Base-by-base conservation (phyloP, 352 stramenopile genomes). In the Albugo candida region DNA sequence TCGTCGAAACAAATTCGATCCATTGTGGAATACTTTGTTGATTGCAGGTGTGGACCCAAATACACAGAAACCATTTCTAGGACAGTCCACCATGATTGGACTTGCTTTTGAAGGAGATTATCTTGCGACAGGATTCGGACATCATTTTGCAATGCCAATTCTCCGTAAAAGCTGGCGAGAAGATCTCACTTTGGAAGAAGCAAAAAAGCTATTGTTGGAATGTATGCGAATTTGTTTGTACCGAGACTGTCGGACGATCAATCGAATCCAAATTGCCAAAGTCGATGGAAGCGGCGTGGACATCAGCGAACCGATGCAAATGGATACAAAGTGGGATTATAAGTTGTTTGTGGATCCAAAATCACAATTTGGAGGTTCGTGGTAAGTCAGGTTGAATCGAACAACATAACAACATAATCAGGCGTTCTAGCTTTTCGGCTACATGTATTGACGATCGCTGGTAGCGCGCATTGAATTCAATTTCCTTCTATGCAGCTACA, bases 191-290 rank as follows among this genome's bases (percentile, higher is more conserved):
- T 93, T 98, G 67, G 70, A 70, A 14, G 94, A 98, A 56, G 94
- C 93, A 36, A 69, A 79, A 24, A 70, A 81, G 48, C 62, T 99
- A 47, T 66, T 99, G 41, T 92, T 98, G 61, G 83, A 97, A 63
- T 98, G 92, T 71, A 95, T 98, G 80, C 81, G 91, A 46, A 85
- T 98, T 40, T 91, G 97, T 50, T 98, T 96, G 64, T 98, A 98
- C 77, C 88, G 95, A 56, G 95, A 99, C 70, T 98, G 93, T 78
- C 83, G 95, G 45, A 95, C 93, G 41, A 95, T 97, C 53, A 97
- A 97, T 68, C 80, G 86, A 47, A 96, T 99, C 49, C 89, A 97
- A 60, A 95, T 99, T 58, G 92, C 92, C 53, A 97, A 97, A 67
- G 92, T 95, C 10, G 93, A 78, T 16, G 69, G 65, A 5, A 61